These are phyloP conservation scores for Skeletonema tropicum DNA, from an alignment of 108 stramenopile species.

Conservation along the genomic window DNA sequence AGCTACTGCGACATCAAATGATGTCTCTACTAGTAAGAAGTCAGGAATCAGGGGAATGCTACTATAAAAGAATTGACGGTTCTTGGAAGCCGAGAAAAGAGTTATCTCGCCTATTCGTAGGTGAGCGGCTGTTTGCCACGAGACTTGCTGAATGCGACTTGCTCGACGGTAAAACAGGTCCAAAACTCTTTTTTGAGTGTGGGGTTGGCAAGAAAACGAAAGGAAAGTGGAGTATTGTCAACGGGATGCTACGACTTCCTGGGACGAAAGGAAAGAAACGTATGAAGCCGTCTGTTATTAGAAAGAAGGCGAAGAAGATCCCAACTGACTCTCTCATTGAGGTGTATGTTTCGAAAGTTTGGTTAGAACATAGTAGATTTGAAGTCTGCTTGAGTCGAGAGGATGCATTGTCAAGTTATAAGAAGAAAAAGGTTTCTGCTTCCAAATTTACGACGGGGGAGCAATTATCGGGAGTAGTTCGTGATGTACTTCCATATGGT, in stretches of 20 bases:
- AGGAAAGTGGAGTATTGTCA: constrained; percentile 65
- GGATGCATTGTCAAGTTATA: constrained; percentile 33
- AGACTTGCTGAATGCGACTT: constrained; percentile 56
- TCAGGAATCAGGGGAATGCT: constrained; percentile 19
- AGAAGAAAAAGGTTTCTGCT: constrained; percentile 46
- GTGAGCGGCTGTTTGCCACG: constrained; percentile 65
- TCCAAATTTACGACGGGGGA: constrained; percentile 50
- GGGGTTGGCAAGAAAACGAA: constrained; percentile 50
- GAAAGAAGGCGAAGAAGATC: constrained; percentile 56
- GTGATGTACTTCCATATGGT: constrained; percentile 66
- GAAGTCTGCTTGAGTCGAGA: constrained; percentile 63
- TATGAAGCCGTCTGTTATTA: constrained; percentile 56
- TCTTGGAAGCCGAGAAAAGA: constrained; percentile 65
- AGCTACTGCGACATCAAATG: background rate
- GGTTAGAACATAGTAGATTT: constrained; percentile 55
- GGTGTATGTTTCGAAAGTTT: constrained; percentile 66
- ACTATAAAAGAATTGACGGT: constrained; percentile 39
- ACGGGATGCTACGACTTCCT: constrained; percentile 66
- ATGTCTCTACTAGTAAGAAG: background rate
- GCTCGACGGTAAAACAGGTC: constrained; percentile 72
- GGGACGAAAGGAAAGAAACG: constrained; percentile 22
- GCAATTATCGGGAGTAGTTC: constrained; percentile 57
- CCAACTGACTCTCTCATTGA: constrained; percentile 48
- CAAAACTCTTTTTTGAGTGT: constrained; percentile 77
- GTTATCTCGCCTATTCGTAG: constrained; percentile 55